Base-by-base conservation (phyloP, 495 filamentous ascomycete genomes). In the Neurospora hispaniola region DNA sequence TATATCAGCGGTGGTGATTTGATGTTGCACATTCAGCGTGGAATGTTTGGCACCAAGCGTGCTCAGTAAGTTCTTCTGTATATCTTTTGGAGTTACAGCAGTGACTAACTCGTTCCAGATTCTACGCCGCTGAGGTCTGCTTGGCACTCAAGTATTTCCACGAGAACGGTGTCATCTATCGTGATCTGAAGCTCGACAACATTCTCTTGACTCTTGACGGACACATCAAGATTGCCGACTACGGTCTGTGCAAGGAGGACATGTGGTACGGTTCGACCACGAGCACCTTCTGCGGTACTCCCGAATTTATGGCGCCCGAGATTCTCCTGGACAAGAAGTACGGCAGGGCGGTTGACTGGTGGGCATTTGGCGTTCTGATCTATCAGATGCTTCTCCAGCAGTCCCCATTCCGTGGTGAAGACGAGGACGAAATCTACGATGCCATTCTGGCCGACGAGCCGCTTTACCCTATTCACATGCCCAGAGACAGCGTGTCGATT, bases 351-450 rank as follows among this genome's bases (percentile, higher is more conserved):
- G 96, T 99, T 72, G 96, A 99, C 81, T 99, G 96, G 96, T 99
- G 96, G 96, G 96, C 96, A n/a, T 99, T 99, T 81, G 96, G 96
- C 78, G 96, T 99, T 42, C 85, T 99, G 73, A 99, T 99, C 75
- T 99, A 99, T 82, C 96, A 99, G 84, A 99, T 99, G 96, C 90
- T 99, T 59, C 89, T 99, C 48, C 96, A 99, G 78, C 96, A 99
- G 79, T 98, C 94, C 35, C 96, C 96, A 4, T 99, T 99, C 92
- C 92, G 96, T 79, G 96, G 96, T 78, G 96, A 99, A 80, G 96
- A 99, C 79, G 96, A 99, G 79, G 96, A 99, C 82, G 96, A 99
- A 83, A 99, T 99, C 74, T 99, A 99, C 87, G 96, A 99, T 78
- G 95, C 96, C 62, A 98, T 99, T 81, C 90, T 99, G 71, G 93